phyloP scores from a whole-genome alignment of 2,329 filamentous ascomycete species.

The Furcasterigmium furcatum region DNA sequence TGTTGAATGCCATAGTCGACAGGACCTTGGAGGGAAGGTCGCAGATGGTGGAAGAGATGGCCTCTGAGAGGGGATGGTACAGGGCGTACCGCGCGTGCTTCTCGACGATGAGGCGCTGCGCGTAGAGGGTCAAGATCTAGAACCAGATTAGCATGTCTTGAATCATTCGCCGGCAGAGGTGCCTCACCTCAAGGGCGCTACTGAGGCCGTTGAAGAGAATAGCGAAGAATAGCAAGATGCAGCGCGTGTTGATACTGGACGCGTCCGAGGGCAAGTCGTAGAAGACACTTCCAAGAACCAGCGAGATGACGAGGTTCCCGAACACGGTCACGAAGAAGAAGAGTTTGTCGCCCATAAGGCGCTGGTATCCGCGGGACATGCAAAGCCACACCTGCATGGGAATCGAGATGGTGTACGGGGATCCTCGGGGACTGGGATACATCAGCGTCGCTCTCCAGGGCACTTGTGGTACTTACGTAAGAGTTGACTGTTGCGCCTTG shows the following conservation, averaged over 20 bases:
- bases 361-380: conserved; percentile 54
- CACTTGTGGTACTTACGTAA: conserved; percentile 40
- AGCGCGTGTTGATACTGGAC: conserved; percentile 46
- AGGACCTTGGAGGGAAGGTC: conserved; percentile 24
- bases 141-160: rapidly evolving
- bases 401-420: conserved; percentile 62
- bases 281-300: conserved; percentile 66
- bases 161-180: neutral
- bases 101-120: conserved; percentile 20
- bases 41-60: conserved; percentile 8
- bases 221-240: conserved; percentile 20
- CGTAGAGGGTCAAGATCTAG: conserved; percentile 16
- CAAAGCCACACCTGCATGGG: conserved; percentile 54
- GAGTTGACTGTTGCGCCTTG: conserved; percentile 42
- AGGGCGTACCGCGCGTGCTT: conserved; percentile 23
- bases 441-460: neutral
- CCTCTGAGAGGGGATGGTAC: conserved; percentile 24
- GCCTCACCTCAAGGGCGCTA: conserved; percentile 13
- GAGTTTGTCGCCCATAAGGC: conserved; percentile 55
- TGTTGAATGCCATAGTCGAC: conserved; percentile 57
- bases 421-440: neutral
- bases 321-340: conserved; percentile 62
- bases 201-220: conserved; percentile 27
- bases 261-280: conserved; percentile 54
- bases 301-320: conserved; percentile 13